These are phyloP conservation scores for Sphaerulina vaccinii DNA, from an alignment of 2,329 filamentous ascomycete genomes.

Conservation along the genomic window DNA sequence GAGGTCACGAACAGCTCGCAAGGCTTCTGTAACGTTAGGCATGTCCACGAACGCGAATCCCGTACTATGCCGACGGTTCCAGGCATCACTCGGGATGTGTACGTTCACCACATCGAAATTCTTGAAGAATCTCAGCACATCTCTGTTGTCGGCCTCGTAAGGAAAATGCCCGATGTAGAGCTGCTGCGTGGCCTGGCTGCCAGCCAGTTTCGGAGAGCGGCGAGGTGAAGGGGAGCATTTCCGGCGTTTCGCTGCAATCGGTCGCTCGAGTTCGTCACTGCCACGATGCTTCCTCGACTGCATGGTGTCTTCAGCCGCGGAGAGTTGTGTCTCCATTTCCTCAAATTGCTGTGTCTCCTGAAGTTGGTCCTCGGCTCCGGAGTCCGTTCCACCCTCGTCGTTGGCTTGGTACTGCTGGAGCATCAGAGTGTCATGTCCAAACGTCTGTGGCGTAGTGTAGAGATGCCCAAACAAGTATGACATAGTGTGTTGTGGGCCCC, in stretches of 20 bases:
- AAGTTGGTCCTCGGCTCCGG: too few relatives aligned
- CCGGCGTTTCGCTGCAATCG: background rate
- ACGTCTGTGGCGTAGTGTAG: slow-evolving; percentile 58
- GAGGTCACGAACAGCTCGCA: background rate
- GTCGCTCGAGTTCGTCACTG: background rate
- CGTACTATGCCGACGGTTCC: background rate
- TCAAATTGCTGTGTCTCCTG: too few relatives aligned
- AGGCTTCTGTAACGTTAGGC: background rate
- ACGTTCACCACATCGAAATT: background rate
- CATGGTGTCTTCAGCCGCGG: background rate
- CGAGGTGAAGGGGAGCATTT: background rate
- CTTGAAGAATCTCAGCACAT: background rate
- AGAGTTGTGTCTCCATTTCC: slow-evolving; percentile 5
- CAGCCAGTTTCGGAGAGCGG: background rate
- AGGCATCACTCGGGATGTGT: background rate
- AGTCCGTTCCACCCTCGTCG: background rate
- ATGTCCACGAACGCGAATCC: slow-evolving; percentile 1
- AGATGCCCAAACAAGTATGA: slow-evolving; percentile 66
- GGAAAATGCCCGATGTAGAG: background rate
- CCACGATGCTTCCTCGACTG: background rate
- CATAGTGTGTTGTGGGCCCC: slow-evolving; percentile 65
- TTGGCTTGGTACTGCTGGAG: slow-evolving; percentile 28
- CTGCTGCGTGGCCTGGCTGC: background rate
- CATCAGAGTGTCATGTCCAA: slow-evolving; percentile 67
- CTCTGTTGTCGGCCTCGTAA: background rate